phyloP scores from a whole-genome alignment of 1,284 basidiomycete species.

The Fomitiporia mediterranea region DNA sequence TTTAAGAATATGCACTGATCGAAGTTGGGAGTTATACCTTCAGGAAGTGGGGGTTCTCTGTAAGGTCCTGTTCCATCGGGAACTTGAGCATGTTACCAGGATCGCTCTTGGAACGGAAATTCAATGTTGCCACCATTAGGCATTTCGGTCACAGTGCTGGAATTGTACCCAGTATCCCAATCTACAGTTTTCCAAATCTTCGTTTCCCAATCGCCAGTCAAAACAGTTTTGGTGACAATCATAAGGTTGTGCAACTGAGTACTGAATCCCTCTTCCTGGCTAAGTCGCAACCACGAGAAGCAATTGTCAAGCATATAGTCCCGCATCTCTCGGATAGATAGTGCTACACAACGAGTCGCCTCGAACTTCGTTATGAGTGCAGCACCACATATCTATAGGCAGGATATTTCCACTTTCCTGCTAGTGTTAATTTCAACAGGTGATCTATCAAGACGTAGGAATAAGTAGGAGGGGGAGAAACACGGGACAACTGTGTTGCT shows the following conservation, averaged over 20 bases:
- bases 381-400: not conserved
- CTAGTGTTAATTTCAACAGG: not conserved
- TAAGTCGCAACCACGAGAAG: conserved; percentile 1
- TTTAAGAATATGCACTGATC: not conserved
- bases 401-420: not conserved
- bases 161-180: not conserved
- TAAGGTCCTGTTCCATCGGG: not conserved
- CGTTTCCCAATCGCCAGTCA: conserved; percentile 10
- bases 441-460: not conserved
- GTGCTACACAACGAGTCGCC: not conserved
- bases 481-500: not conserved
- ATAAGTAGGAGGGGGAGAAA: not conserved
- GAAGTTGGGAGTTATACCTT: not conserved
- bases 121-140: not conserved
- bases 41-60: not conserved
- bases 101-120: not conserved
- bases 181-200: not conserved
- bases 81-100: not conserved
- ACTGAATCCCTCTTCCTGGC: not conserved
- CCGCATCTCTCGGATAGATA: not conserved
- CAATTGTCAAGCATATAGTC: not conserved
- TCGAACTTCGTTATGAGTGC: not conserved
- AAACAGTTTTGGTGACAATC: conserved; percentile 7
- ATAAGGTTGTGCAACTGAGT: conserved; percentile 11
- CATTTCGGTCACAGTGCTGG: not conserved